phyloP scores from a whole-genome alignment of 1,139 yeast genomes.

The Taiozyma sp. region DNA sequence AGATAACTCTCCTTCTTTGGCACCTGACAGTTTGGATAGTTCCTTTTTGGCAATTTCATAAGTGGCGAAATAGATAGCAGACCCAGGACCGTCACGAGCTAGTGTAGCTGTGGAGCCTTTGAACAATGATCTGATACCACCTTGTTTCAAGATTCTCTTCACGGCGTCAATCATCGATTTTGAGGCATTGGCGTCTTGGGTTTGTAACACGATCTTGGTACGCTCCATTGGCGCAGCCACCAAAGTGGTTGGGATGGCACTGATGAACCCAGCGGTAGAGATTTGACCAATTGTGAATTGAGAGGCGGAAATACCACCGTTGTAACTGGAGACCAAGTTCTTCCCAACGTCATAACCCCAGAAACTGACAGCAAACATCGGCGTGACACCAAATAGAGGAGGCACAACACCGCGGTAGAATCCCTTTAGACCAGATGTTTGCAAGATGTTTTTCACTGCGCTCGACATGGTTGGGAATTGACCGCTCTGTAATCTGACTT shows the following conservation, averaged over 20 bases:
- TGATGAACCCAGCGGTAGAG: constrained; percentile 91
- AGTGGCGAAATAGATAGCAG: constrained; percentile 95
- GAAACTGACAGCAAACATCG: constrained; percentile 96
- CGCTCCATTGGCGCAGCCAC: constrained; percentile 98
- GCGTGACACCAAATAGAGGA: constrained; percentile 92
- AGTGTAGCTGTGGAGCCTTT: constrained; percentile 90
- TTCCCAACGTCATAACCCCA: constrained; percentile 98
- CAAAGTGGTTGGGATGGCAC: constrained; percentile 91
- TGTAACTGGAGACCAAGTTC: constrained; percentile 48
- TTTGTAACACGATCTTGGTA: constrained; percentile 89
- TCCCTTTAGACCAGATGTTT: constrained; percentile 68
- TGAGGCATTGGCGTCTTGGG: constrained; percentile 51
- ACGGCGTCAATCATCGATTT: constrained; percentile 41
- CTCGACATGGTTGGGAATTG: constrained; percentile 49
- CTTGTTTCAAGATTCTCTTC: constrained; percentile 66
- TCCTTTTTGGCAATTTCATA: constrained; percentile 75
- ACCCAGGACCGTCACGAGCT: constrained; percentile 97
- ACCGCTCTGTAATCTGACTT: constrained; percentile 81
- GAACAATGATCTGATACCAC: constrained; percentile 81
- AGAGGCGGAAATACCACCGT: constrained; percentile 27
- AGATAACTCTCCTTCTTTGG: constrained; percentile 48
- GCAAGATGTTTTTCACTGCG: constrained; percentile 66
- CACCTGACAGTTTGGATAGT: constrained; percentile 38
- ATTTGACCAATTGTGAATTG: constrained; percentile 65
- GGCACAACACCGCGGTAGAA: constrained; percentile 86